Conservation (phyloP, 768 basidiomycete genomes). For the Royoungia palumana region DNA sequence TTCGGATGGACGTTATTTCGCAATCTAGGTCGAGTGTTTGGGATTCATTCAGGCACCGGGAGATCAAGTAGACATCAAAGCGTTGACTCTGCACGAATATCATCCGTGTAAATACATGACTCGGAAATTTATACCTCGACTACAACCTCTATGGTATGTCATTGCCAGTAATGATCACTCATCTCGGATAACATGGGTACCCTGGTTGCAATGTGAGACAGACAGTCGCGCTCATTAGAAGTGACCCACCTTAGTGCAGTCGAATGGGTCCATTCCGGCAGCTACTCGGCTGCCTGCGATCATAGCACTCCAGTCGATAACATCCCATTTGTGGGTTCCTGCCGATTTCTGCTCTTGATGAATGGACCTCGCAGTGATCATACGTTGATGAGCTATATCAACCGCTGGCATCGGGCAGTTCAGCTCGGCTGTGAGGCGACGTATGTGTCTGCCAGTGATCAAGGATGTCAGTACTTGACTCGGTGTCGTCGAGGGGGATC, state of each 20-base stretch:
- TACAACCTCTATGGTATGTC: too few species aligned
- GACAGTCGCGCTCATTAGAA: background rate
- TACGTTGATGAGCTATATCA: conserved; percentile 71
- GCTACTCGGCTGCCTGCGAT: conserved; percentile 75
- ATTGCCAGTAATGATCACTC: conserved; percentile 6
- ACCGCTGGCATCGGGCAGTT: conserved; percentile 70
- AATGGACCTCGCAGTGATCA: conserved; percentile 75
- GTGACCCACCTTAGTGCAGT: conserved; percentile 31
- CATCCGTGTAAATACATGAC: too few species aligned
- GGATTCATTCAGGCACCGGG: too few species aligned
- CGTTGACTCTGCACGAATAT: too few species aligned
- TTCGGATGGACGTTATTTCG: too few species aligned
- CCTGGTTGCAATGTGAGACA: conserved; percentile 3
- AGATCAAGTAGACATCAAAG: too few species aligned
- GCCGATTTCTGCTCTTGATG: conserved; percentile 47
- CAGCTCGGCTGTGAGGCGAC: conserved; percentile 60
- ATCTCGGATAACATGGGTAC: conserved; percentile 21
- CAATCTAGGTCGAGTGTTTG: too few species aligned
- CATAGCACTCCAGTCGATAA: conserved; percentile 80
- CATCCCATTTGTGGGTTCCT: conserved; percentile 50
- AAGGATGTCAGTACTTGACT: conserved; percentile 4
- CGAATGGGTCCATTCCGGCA: conserved; percentile 57
- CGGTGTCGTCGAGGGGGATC: background rate
- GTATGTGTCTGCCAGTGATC: conserved; percentile 62
- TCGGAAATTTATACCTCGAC: too few species aligned